Conservation (phyloP, 805 yeast species). For the Metschnikowia noctiluminum region DNA sequence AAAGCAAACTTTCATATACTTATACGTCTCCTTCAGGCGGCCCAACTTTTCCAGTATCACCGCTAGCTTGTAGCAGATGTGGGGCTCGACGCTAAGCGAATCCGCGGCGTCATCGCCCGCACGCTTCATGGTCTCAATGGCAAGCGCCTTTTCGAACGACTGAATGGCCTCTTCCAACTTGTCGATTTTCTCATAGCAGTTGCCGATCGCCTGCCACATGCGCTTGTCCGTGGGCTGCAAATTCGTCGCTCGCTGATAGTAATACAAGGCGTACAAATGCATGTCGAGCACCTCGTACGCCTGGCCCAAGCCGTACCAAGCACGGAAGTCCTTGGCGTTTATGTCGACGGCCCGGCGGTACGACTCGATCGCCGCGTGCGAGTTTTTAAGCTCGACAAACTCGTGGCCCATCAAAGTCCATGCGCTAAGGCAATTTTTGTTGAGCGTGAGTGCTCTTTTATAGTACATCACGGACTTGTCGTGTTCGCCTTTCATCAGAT, state of each 20-base stretch:
- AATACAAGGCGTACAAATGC: slow-evolving; percentile 88
- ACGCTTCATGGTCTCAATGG: slow-evolving; percentile 40
- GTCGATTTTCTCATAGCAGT: slow-evolving; percentile 78
- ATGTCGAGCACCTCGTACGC: slow-evolving; percentile 96
- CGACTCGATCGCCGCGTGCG: slow-evolving; percentile 96
- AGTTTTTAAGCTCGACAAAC: slow-evolving; percentile 90
- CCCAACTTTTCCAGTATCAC: slow-evolving; percentile 55
- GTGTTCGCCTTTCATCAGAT: slow-evolving; percentile 87
- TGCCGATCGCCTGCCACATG: slow-evolving; percentile 95
- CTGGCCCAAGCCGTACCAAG: slow-evolving; percentile 98
- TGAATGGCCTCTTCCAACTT: slow-evolving; percentile 71
- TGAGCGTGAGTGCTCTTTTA: slow-evolving; percentile 79
- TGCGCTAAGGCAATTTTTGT: slow-evolving; percentile 78
- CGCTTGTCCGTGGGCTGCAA: slow-evolving; percentile 85
- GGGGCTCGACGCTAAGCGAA: slow-evolving; percentile 46
- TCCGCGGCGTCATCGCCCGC: slow-evolving; percentile 18
- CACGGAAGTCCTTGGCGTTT: slow-evolving; percentile 83
- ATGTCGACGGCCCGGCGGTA: slow-evolving; percentile 92
- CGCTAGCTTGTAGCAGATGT: slow-evolving; percentile 65
- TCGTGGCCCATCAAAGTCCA: slow-evolving; percentile 99
- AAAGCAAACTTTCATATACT: slow-evolving; percentile 64
- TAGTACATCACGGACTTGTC: slow-evolving; percentile 93
- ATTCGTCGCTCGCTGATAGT: slow-evolving; percentile 87
- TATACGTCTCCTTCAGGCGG: slow-evolving; percentile 51
- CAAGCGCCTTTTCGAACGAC: slow-evolving; percentile 75